Evolutionary conservation across 371 early-diverging fungal species (phyloP).

Genomic region (Lichtheimia ornata): DNA sequence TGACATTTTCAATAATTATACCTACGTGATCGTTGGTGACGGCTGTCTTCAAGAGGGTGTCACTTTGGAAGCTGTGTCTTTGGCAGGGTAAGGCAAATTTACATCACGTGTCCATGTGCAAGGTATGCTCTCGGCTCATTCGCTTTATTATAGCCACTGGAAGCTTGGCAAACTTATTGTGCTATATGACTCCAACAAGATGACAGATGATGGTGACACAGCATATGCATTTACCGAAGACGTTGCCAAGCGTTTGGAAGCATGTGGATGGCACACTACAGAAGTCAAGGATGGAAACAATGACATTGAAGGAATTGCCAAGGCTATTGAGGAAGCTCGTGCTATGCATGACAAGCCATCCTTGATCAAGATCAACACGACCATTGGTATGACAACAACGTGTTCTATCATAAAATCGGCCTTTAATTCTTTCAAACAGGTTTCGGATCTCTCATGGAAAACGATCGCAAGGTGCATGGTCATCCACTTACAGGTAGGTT

Average conservation of each 20-base stretch:
- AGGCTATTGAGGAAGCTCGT: slow-evolving; percentile 79
- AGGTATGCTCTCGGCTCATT: background rate
- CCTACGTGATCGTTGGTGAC: slow-evolving; percentile 94
- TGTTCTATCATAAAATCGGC: too few species aligned
- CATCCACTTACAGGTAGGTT: slow-evolving; percentile 67
- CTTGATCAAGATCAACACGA: slow-evolving; percentile 82
- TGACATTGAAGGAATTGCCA: slow-evolving; percentile 71
- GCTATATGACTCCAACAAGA: slow-evolving; percentile 96
- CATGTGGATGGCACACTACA: slow-evolving; percentile 94
- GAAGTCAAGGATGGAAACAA: slow-evolving; percentile 82
- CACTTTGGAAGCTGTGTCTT: slow-evolving; percentile 91
- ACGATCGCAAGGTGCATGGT: slow-evolving; percentile 86
- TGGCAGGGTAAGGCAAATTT: slow-evolving; percentile 93
- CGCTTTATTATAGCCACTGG: slow-evolving; percentile 66
- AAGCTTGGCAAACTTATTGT: slow-evolving; percentile 90
- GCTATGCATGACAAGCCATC: slow-evolving; percentile 85
- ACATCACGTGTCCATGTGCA: background rate
- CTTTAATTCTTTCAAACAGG: slow-evolving; percentile 4
- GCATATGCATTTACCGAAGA: slow-evolving; percentile 93
- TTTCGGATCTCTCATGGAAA: slow-evolving; percentile 81
- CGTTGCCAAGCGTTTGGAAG: slow-evolving; percentile 84
- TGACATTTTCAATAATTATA: slow-evolving; percentile 81
- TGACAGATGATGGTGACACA: slow-evolving; percentile 94
- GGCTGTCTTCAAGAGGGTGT: slow-evolving; percentile 99
- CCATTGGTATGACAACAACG: slow-evolving; percentile 59